phyloP scores from a whole-genome alignment of 805 yeast genomes.

The Lachancea meyersii region DNA sequence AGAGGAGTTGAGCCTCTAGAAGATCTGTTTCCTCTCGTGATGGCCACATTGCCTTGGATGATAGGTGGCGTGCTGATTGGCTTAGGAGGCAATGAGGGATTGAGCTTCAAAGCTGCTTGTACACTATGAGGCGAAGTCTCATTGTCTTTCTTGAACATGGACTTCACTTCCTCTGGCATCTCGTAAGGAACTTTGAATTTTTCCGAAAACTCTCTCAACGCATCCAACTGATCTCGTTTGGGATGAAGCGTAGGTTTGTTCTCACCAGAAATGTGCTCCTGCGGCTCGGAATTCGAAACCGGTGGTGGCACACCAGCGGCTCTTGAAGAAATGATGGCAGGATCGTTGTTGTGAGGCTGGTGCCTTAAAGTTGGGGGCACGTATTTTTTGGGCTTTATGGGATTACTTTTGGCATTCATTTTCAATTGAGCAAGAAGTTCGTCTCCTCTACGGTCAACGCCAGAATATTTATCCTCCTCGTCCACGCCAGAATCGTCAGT shows the following conservation, averaged over 20 bases:
- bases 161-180: conserved; percentile 41
- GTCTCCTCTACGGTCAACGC: conserved; percentile 59
- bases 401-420: conserved; percentile 24
- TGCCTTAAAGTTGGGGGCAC: conserved; percentile 31
- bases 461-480: conserved; percentile 95
- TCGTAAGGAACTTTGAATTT: conserved; percentile 67
- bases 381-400: conserved; percentile 32
- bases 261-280: background rate
- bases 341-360: conserved; percentile 32
- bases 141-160: conserved; percentile 44
- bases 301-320: conserved; percentile 5
- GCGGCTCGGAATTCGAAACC: conserved; percentile 3
- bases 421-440: conserved; percentile 31
- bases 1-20: conserved; percentile 23
- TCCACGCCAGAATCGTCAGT: conserved; percentile 83
- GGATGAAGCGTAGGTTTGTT: conserved; percentile 8
- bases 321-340: conserved; percentile 31
- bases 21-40: conserved; percentile 5
- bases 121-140: conserved; percentile 32
- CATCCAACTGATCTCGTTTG: conserved; percentile 43
- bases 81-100: conserved; percentile 24
- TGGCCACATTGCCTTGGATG: conserved; percentile 9
- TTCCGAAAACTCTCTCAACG: conserved; percentile 71
- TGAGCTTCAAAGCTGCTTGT: conserved; percentile 17
- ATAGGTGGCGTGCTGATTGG: conserved; percentile 15